Evolutionary conservation across 1,284 basidiomycete species (phyloP).

Genomic region (Irpex sp.): DNA sequence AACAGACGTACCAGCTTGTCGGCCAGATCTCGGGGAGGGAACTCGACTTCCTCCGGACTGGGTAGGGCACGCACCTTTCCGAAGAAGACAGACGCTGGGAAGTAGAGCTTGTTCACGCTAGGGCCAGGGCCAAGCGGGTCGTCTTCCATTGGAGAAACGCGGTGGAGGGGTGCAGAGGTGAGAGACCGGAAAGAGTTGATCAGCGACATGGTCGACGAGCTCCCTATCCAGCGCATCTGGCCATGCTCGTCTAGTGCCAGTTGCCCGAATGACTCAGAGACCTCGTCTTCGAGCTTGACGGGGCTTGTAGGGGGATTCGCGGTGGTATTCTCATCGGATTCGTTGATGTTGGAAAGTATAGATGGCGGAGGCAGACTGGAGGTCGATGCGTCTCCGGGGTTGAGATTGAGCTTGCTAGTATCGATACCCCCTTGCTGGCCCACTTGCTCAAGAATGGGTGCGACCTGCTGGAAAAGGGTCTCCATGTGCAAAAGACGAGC

Average conservation of each 20-base stretch:
- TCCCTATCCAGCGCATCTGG: constrained; percentile 89
- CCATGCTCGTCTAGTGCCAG: constrained; percentile 86
- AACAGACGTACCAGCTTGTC: constrained; percentile 64
- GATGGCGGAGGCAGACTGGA: constrained; percentile 23
- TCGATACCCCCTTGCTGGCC: constrained; percentile 41
- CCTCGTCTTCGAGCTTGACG: constrained; percentile 65
- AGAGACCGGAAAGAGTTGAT: constrained; percentile 83
- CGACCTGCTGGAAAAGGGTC: constrained; percentile 70
- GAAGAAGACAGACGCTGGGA: constrained; percentile 84
- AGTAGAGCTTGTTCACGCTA: constrained; percentile 80
- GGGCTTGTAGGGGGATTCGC: constrained; percentile 29
- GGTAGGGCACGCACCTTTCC: constrained; percentile 84
- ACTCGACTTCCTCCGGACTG: constrained; percentile 82
- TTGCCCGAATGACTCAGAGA: constrained; percentile 80
- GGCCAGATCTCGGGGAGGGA: constrained; percentile 76
- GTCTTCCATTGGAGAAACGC: constrained; percentile 78
- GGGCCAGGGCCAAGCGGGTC: constrained; percentile 72
- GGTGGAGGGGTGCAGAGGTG: constrained; percentile 70
- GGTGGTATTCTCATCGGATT: constrained; percentile 28
- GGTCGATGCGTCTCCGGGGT: constrained; percentile 26
- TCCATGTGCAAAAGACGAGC: constrained; percentile 83
- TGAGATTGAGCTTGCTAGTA: constrained; percentile 28
- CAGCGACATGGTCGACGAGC: constrained; percentile 86
- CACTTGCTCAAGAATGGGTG: constrained; percentile 70
- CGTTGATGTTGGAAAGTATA: constrained; percentile 24